Percentiles rank a stretch among this genome's conserved stretches.
Conservation (phyloP, 2,329 filamentous ascomycete species). For the Colletotrichum aenigma region DNA sequence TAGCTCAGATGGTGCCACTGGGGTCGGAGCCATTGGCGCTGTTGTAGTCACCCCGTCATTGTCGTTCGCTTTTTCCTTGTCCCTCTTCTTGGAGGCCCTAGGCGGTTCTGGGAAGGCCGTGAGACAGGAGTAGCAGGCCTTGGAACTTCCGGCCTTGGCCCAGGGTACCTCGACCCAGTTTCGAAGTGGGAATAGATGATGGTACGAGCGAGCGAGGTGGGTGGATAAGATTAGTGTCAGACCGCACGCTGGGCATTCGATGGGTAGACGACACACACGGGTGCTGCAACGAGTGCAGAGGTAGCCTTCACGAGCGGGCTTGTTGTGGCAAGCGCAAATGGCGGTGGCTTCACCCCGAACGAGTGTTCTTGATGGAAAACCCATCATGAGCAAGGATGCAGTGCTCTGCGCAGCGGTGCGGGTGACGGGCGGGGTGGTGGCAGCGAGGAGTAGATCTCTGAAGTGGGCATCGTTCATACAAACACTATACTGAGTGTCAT, state of each 20-base stretch:
- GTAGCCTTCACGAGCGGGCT: conserved; percentile 83
- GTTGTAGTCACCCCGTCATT: conserved; percentile 17
- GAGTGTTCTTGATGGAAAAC: conserved; percentile 87
- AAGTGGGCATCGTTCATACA: conserved; percentile 80
- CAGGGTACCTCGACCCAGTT: conserved; percentile 94
- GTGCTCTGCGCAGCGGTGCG: conserved; percentile 64
- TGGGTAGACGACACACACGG: conserved; percentile 88
- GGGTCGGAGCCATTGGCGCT: conserved; percentile 21
- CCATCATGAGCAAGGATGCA: conserved; percentile 89
- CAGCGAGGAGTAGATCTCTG: conserved; percentile 83
- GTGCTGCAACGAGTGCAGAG: conserved; percentile 85
- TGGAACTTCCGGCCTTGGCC: conserved; percentile 67
- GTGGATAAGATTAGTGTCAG: conserved; percentile 94
- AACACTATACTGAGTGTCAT: conserved; percentile 78
- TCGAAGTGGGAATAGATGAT: conserved; percentile 86
- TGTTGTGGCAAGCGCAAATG: conserved; percentile 90
- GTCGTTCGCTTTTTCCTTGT: conserved; percentile 20
- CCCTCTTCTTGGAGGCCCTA: conserved; percentile 24
- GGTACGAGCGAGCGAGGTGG: conserved; percentile 89
- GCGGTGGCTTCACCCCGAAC: conserved; percentile 69
- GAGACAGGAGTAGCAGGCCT: conserved; percentile 80
- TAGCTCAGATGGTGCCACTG: conserved; percentile 26
- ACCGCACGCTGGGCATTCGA: conserved; percentile 89
- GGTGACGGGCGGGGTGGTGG: conserved; percentile 88
- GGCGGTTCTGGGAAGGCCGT: conserved; percentile 67